These are phyloP conservation scores for Aspergillus ustus DNA, from an alignment of 2,329 filamentous ascomycete genomes.

Conservation along the genomic window DNA sequence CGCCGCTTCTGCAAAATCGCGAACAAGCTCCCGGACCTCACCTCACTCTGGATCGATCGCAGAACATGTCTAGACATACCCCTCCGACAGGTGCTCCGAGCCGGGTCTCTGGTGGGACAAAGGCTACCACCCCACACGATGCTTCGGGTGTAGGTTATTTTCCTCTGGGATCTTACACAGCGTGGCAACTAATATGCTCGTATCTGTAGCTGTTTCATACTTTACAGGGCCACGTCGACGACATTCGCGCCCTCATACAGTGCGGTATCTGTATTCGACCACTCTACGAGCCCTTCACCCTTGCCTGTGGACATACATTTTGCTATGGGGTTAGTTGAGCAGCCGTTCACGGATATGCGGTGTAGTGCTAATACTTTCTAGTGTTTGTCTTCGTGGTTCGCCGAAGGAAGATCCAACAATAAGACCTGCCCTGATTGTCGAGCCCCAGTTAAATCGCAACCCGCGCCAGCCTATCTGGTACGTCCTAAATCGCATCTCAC, in stretches of 20 bases:
- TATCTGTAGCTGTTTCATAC: conserved; percentile 43
- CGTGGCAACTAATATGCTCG: conserved; percentile 20
- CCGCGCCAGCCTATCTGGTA: conserved; percentile 68
- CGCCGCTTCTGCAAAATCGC: neutral
- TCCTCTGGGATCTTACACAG: neutral
- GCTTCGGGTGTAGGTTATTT: conserved; percentile 35
- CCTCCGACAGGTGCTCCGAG: conserved; percentile 16
- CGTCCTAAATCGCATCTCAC: conserved; percentile 28
- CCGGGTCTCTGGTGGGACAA: conserved; percentile 17
- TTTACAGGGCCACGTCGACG: conserved; percentile 61
- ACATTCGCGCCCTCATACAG: conserved; percentile 64
- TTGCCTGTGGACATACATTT: conserved; percentile 72
- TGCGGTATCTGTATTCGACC: conserved; percentile 72
- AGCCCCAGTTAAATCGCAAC: conserved; percentile 60
- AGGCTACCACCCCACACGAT: conserved; percentile 25
- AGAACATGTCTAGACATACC: conserved; percentile 23
- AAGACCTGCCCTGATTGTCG: conserved; percentile 74
- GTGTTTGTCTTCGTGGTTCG: conserved; percentile 63
- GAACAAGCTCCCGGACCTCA: neutral
- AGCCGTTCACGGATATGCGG: neutral
- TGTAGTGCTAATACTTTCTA: conserved; percentile 39
- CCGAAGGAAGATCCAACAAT: conserved; percentile 58
- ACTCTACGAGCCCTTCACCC: conserved; percentile 71
- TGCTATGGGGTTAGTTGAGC: conserved; percentile 64
- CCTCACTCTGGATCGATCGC: neutral